Evolutionary conservation across 139 green algal species (phyloP).

Genomic region (Chlamydomonas asymmetrica): DNA sequence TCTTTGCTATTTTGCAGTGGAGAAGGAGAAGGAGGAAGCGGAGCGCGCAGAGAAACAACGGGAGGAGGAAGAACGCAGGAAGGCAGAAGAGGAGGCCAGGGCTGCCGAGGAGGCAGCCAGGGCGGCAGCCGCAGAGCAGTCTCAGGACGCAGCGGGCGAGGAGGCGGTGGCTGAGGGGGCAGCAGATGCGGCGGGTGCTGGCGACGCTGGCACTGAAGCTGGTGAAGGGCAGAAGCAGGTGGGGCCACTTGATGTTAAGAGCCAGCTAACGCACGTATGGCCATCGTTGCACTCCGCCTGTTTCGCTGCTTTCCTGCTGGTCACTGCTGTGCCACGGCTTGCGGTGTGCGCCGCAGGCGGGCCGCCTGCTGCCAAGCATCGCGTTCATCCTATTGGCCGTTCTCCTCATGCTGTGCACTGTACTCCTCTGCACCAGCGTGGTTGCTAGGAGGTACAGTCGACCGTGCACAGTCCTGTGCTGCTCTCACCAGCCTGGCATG

Average conservation of each 20-base stretch:
- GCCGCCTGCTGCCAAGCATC: background rate
- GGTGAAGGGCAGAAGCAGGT: conserved; percentile 3
- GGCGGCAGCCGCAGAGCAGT: conserved; percentile 7
- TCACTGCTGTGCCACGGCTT: too few species aligned
- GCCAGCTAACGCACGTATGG: too few species aligned
- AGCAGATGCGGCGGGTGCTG: conserved; percentile 15
- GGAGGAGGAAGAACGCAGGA: conserved; percentile 9
- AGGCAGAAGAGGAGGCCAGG: conserved; percentile 12
- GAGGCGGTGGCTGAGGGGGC: conserved; percentile 9
- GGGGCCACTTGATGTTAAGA: too few species aligned
- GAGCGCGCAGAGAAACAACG: conserved; percentile 29
- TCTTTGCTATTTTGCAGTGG: too few species aligned
- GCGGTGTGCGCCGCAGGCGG: too few species aligned
- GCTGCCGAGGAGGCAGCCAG: conserved; percentile 23
- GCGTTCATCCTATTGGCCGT: background rate
- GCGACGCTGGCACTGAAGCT: conserved; percentile 3
- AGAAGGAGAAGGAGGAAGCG: conserved; percentile 36
- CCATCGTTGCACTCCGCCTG: too few species aligned
- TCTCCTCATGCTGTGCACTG: background rate
- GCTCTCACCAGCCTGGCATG: too few species aligned
- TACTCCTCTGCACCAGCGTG: too few species aligned
- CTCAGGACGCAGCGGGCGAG: background rate
- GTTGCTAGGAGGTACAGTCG: too few species aligned
- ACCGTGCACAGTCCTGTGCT: too few species aligned
- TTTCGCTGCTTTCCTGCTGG: too few species aligned